Base-by-base conservation (phyloP, 805 yeast species). In the Candida easanensis region DNA sequence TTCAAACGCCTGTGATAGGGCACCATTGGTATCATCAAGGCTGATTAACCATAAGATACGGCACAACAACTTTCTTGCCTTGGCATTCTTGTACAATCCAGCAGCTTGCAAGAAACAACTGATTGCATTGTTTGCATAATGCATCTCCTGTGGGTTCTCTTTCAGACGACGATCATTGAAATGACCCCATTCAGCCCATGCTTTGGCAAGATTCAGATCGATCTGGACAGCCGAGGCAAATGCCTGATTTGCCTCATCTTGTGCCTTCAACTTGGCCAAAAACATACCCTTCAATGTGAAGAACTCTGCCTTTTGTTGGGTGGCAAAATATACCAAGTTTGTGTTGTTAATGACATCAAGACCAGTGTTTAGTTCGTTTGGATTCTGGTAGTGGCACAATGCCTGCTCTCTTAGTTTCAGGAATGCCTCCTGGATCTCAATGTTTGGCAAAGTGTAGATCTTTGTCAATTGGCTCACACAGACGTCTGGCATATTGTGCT, bases 111-210 rank as follows among this genome's bases (percentile, higher is more conserved):
- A 71, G 65, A 90, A 95, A 63, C 99, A 93, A 56, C 95, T 84
- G 37, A 93, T 82, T 2, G 99, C 98, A 62, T 90, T 89, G 50
- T 88, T 84, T 16, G 98, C 99, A 64, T 80, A 82, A 18, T 80
- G 77, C 66, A 85, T 80, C 55, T 88, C 95, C 38, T 71, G 78
- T 1, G 90, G 91, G 47, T 82, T 83, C 52, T 88, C 95, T 52
- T 87, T 85, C 62, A 88, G 82, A 33, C 96, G 73, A 22, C 82
- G 78, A 54, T 93, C 99, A 60, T 90, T 90, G 68, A 88, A 93
- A 61, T 82, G 80, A 48, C 99, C 99, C 99, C 99, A 93, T 62
- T 95, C 97, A 4, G 97, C 98, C 99, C 99, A 93, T 0, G 99
- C 98, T 62, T 93, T 91, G 2, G 98, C 96, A 36, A 93, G 66